Evolutionary conservation across 2,329 filamentous ascomycete genomes (phyloP).

Genomic region (Penicillium sp.): DNA sequence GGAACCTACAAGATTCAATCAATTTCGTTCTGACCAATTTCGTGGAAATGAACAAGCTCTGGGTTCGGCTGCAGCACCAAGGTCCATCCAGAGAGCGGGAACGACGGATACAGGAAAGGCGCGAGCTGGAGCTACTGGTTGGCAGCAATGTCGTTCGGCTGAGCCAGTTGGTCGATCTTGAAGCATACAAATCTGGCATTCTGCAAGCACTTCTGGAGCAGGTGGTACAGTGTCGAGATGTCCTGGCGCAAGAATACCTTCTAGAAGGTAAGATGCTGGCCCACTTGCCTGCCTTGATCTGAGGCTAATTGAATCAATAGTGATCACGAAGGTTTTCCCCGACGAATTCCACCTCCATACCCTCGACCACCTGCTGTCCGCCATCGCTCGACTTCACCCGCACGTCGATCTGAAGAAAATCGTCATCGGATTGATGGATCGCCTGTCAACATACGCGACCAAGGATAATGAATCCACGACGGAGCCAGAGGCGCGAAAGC

Average conservation of each 20-base stretch:
- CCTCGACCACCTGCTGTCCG: conserved; percentile 90
- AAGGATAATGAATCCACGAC: conserved; percentile 76
- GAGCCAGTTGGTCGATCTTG: conserved; percentile 93
- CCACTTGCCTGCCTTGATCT: conserved; percentile 20
- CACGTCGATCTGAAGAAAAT: conserved; percentile 98
- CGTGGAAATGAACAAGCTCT: conserved; percentile 99
- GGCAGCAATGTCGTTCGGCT: conserved; percentile 95
- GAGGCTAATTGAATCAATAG: conserved; percentile 52
- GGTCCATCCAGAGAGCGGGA: conserved; percentile 95
- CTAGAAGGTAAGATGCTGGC: conserved; percentile 67
- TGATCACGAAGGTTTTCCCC: conserved; percentile 98
- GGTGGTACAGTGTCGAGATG: conserved; percentile 96
- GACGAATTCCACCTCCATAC: conserved; percentile 98
- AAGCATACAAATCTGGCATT: conserved; percentile 90
- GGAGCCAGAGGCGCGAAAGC: conserved; percentile 74
- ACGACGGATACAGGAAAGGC: conserved; percentile 88
- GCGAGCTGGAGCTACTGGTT: conserved; percentile 92
- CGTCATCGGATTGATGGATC: conserved; percentile 96
- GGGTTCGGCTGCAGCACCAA: conserved; percentile 96
- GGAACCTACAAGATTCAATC: conserved; percentile 95
- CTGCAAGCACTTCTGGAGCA: conserved; percentile 89
- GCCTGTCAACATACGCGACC: conserved; percentile 91
- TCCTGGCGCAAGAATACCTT: conserved; percentile 95
- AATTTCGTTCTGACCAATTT: conserved; percentile 98
- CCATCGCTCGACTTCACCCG: conserved; percentile 89